A percentile compares a stretch with the other conserved stretches of the same genome.
phyloP scores from a whole-genome alignment of 176 grass and related monocot species.

The Avena sativa region DNA sequence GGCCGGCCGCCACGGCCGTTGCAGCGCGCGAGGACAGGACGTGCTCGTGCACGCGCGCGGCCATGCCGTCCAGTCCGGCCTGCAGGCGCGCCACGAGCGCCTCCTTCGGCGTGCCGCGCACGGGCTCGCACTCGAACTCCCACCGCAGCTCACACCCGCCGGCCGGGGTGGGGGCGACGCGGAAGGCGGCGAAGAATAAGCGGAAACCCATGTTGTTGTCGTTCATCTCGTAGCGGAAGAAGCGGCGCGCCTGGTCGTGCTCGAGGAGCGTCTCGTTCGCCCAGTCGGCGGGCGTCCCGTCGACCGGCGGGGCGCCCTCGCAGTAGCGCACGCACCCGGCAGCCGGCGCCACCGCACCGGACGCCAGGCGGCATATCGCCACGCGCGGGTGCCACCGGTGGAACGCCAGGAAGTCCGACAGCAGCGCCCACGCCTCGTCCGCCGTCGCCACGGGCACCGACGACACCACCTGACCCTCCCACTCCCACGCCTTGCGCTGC shows the following conservation, averaged over 20 bases:
- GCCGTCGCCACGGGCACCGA: slow-evolving; percentile 45
- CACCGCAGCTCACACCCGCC: slow-evolving; percentile 45
- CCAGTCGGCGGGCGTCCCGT: slow-evolving; percentile 51
- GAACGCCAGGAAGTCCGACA: slow-evolving; percentile 77
- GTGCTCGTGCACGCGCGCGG: slow-evolving; percentile 41
- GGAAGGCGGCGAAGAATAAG: slow-evolving; percentile 61
- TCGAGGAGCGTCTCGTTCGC: slow-evolving; percentile 84
- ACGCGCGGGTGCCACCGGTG: slow-evolving; percentile 78
- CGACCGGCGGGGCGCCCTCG: slow-evolving; percentile 38
- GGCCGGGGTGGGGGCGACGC: slow-evolving; percentile 36
- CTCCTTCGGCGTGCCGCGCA: slow-evolving; percentile 47
- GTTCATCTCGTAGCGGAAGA: slow-evolving; percentile 89
- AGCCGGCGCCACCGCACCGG: background rate
- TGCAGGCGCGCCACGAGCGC: slow-evolving; percentile 59
- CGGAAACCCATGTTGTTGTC: slow-evolving; percentile 92
- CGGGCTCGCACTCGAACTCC: slow-evolving; percentile 68
- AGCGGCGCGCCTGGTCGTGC: slow-evolving; percentile 50
- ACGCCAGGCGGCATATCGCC: slow-evolving; percentile 49
- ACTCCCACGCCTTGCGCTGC: slow-evolving; percentile 34
- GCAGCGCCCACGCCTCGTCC: slow-evolving; percentile 72
- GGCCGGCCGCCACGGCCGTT: background rate
- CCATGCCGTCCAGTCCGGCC: slow-evolving; percentile 59
- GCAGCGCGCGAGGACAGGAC: slow-evolving; percentile 10
- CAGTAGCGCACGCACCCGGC: slow-evolving; percentile 82
- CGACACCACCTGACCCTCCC: slow-evolving; percentile 61